phyloP scores from a whole-genome alignment of 371 early-diverging fungal genomes.

The Blyttiomyces sp. region DNA sequence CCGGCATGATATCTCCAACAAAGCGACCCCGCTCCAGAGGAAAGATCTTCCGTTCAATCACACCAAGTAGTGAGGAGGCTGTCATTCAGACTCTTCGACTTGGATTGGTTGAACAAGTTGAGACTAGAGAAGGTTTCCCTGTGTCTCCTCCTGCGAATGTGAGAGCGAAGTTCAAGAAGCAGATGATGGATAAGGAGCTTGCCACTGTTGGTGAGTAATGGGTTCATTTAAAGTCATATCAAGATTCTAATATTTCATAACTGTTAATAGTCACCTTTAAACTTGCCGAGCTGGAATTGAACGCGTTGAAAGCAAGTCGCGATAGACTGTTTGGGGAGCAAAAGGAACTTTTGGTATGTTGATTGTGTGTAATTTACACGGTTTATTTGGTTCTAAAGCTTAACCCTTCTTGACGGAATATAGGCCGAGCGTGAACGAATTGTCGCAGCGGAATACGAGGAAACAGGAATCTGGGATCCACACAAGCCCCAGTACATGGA shows the following conservation, averaged over 20 bases:
- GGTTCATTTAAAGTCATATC: not conserved
- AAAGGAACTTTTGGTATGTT: conserved; percentile 49
- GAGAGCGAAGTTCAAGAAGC: conserved; percentile 50
- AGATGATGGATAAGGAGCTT: conserved; percentile 65
- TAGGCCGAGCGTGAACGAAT: conserved; percentile 66
- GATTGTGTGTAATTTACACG: not conserved
- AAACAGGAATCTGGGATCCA: conserved; percentile 51
- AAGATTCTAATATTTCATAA: not conserved
- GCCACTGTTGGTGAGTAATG: conserved; percentile 32
- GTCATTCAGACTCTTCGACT: conserved; percentile 1
- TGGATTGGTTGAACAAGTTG: not conserved
- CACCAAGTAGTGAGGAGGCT: conserved; percentile 7
- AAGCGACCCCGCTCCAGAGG: conserved; percentile 8
- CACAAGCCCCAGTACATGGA: conserved; percentile 69
- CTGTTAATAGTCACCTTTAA: conserved; percentile 19
- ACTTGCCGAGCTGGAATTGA: conserved; percentile 40
- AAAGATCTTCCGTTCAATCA: not conserved
- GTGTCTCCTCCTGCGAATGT: conserved; percentile 26
- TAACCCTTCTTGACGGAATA: conserved; percentile 12
- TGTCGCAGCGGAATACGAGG: conserved; percentile 59
- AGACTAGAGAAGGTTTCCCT: not conserved
- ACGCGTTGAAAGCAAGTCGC: conserved; percentile 52
- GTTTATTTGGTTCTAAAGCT: conserved; percentile 2
- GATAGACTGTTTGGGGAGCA: conserved; percentile 66
- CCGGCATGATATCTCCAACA: conserved; percentile 9